Evolutionary conservation across 1,139 yeast species (phyloP), one percentile per base, ranked within the genome.

Genomic region (Suhomyces bribrorum): DNA sequence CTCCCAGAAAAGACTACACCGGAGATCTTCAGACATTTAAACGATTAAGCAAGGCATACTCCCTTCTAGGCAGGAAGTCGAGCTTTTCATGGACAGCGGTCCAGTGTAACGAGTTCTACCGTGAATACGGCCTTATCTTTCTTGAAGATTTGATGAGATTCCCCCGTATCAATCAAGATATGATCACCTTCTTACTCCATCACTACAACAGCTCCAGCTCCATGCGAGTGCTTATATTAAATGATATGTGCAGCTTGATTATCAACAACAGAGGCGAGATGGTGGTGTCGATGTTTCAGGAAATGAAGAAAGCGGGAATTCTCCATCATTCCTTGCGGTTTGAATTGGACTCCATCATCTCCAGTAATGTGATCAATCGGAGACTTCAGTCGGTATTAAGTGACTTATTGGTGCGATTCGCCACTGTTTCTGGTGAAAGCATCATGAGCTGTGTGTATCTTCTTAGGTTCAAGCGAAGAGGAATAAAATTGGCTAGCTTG

Each of bases 381-480:
- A 26, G 14, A 4, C 29, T 30, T 14, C 38, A 32, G n/a, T 18
- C 29, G 14, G 29, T 28, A 14, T 7, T 26, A 14, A 28, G 31
- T 22, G 36, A 30, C 23, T 27, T 42, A 9, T 32, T 50, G 25
- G 34, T 49, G 5, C 30, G 39, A 4, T 45, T 44, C 9, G 34
- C 46, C 1, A 32, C 28, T 6, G 15, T 38, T 4, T 31, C 34
- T 5, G 67, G 68, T 2, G 65, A 62, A 11, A 53, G 52, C 9
- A 31, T 61, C 11, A 37, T 61, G 5, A 64, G 61, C 4, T 34
- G 59, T 4, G 49, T 62, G 30, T 57, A 40, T 28, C 20, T 41
- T 5, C 26, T 39, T 17, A 36, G 32, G 11, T 34, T 49, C 12
- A 14, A 16, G 3, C 18, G 36, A 4, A 27, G 15, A 1, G 35